Percentiles rank a stretch among this genome's conserved stretches.
phyloP scores from a whole-genome alignment of 1,139 yeast genomes.

The Diutina rugosa region DNA sequence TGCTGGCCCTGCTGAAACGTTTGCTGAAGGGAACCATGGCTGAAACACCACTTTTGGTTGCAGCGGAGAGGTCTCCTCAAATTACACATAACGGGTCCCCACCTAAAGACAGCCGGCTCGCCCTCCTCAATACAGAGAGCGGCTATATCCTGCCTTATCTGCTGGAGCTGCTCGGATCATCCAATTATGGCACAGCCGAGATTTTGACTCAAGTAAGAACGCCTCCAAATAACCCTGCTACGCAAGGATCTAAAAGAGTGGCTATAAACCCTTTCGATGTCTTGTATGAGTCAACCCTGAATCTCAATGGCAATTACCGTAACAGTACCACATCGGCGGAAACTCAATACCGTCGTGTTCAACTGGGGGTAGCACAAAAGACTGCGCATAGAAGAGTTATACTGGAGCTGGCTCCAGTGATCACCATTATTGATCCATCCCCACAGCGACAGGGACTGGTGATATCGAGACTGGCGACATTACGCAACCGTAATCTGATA shows the following conservation, averaged over 20 bases:
- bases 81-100: background rate
- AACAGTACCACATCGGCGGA: background rate
- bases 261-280: constrained; percentile 8
- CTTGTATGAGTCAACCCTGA: constrained; percentile 4
- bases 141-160: background rate
- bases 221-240: background rate
- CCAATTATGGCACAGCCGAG: background rate
- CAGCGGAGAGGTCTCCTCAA: background rate
- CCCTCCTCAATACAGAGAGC: background rate
- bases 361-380: constrained; percentile 8
- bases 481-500: background rate
- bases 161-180: background rate
- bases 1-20: background rate
- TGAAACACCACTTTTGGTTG: background rate
- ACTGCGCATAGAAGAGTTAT: background rate
- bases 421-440: background rate
- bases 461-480: background rate
- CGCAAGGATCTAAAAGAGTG: background rate
- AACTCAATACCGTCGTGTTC: constrained; percentile 10
- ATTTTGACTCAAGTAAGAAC: background rate
- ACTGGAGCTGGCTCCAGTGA: constrained; percentile 2
- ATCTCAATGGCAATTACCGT: background rate
- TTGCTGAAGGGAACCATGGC: background rate
- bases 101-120: background rate
- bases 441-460: background rate